phyloP scores from a whole-genome alignment of 352 stramenopile genomes.

The Phytopythium aichiense region DNA sequence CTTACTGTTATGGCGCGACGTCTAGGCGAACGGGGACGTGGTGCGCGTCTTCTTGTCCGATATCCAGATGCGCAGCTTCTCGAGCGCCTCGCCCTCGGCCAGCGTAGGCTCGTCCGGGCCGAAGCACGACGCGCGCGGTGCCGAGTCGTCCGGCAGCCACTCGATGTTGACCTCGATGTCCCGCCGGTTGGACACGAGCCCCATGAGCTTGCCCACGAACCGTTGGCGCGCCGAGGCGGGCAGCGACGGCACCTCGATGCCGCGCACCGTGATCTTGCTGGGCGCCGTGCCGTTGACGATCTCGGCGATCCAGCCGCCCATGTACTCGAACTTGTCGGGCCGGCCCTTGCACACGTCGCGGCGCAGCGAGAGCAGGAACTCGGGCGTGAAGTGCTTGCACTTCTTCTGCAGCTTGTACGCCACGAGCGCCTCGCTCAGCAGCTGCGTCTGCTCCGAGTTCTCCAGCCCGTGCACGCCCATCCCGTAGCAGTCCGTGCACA shows the following conservation, averaged over 20 bases:
- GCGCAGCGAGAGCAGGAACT: slow-evolving; percentile 70
- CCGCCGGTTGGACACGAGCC: slow-evolving; percentile 71
- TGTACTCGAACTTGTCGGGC: slow-evolving; percentile 80
- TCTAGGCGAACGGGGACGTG: slow-evolving; percentile 63
- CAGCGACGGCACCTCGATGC: slow-evolving; percentile 74
- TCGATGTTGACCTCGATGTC: slow-evolving; percentile 85
- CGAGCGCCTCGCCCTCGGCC: slow-evolving; percentile 41
- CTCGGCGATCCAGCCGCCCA: slow-evolving; percentile 75
- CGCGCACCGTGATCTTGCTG: slow-evolving; percentile 74
- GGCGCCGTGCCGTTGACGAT: slow-evolving; percentile 65
- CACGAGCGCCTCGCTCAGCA: slow-evolving; percentile 64
- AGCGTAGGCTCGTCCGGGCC: slow-evolving; percentile 22
- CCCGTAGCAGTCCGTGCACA: slow-evolving; percentile 73
- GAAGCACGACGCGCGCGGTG: slow-evolving; percentile 22
- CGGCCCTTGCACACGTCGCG: slow-evolving; percentile 77
- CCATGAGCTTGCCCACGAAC: slow-evolving; percentile 77
- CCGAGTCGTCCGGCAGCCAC: slow-evolving; percentile 64
- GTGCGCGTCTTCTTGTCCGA: slow-evolving; percentile 83
- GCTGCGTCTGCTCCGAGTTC: slow-evolving; percentile 62
- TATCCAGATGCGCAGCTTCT: slow-evolving; percentile 86
- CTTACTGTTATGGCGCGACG: no score
- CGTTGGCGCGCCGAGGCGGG: slow-evolving; percentile 46
- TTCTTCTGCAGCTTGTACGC: slow-evolving; percentile 67
- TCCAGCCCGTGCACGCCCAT: slow-evolving; percentile 71
- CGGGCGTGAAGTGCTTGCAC: slow-evolving; percentile 71